phyloP scores from a whole-genome alignment of 1,284 basidiomycete species.

The Boletus semigastroideus region DNA sequence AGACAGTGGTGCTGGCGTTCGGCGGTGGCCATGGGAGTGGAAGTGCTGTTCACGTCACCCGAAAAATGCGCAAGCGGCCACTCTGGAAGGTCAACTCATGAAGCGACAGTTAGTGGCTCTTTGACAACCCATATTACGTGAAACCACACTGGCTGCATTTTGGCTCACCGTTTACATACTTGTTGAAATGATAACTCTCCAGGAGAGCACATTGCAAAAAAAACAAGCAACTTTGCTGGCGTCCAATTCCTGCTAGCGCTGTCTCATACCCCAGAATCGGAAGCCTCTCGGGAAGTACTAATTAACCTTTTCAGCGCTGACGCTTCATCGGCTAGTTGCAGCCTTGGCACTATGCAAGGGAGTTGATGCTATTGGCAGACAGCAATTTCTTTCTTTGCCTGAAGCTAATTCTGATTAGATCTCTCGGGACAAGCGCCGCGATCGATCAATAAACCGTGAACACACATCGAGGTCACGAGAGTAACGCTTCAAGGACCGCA shows the following conservation, averaged over 20 bases:
- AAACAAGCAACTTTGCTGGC: slow-evolving; percentile 1
- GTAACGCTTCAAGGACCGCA: slow-evolving; percentile 12
- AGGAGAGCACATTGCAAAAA: slow-evolving; percentile 4
- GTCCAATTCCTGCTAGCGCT: neutral
- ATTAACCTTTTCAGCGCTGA: slow-evolving; percentile 31
- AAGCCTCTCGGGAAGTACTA: slow-evolving; percentile 23
- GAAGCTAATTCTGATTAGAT: slow-evolving; percentile 18
- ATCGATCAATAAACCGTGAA: slow-evolving; percentile 47
- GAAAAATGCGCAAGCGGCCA: slow-evolving; percentile 78
- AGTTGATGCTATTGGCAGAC: neutral
- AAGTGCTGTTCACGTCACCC: slow-evolving; percentile 80
- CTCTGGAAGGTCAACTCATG: slow-evolving; percentile 83
- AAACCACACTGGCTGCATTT: slow-evolving; percentile 18
- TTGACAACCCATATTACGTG: slow-evolving; percentile 29
- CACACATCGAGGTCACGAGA: slow-evolving; percentile 49
- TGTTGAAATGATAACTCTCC: slow-evolving; percentile 13
- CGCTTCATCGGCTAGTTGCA: slow-evolving; percentile 23
- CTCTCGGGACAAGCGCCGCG: slow-evolving; percentile 30
- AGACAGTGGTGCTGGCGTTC: slow-evolving; percentile 85
- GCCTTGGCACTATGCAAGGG: slow-evolving; percentile 12
- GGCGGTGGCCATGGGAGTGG: slow-evolving; percentile 66
- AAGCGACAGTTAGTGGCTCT: slow-evolving; percentile 15
- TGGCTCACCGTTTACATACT: slow-evolving; percentile 21
- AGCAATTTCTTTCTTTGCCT: too few relatives aligned
- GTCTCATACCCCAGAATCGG: slow-evolving; percentile 11